These are phyloP conservation scores for Teratosphaeria viscida DNA, from an alignment of 2,329 filamentous ascomycete species.

Conservation along the genomic window DNA sequence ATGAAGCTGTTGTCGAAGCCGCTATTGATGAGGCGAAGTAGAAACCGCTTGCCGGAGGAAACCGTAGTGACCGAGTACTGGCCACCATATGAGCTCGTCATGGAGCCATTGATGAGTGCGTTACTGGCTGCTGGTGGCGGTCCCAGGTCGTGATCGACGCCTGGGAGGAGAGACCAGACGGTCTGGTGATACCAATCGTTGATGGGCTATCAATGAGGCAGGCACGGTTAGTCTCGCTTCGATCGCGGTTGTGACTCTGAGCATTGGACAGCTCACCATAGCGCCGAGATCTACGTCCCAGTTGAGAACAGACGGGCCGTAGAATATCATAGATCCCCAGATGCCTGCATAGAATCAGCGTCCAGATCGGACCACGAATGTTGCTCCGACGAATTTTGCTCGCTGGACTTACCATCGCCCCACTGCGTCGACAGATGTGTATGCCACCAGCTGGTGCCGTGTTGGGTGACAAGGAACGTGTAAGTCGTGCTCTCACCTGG, in stretches of 20 bases:
- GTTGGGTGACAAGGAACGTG: conserved; percentile 25
- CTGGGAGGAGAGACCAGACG: conserved; percentile 22
- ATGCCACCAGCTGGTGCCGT: conserved; percentile 1
- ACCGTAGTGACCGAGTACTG: conserved; percentile 46
- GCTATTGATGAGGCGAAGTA: background rate
- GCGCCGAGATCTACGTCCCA: conserved; percentile 25
- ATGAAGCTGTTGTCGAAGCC: background rate
- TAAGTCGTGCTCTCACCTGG: conserved; percentile 19
- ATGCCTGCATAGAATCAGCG: conserved; percentile 56
- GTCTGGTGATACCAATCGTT: conserved; percentile 20
- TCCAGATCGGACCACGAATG: conserved; percentile 42
- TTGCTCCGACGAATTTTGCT: conserved; percentile 11
- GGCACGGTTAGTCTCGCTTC: background rate
- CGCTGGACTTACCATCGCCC: conserved; percentile 24
- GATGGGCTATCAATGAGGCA: conserved; percentile 5
- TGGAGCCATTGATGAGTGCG: conserved; percentile 31
- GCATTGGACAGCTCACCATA: background rate
- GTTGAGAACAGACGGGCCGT: conserved; percentile 27
- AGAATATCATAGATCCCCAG: conserved; percentile 35
- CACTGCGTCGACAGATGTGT: background rate
- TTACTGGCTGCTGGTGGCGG: conserved; percentile 21
- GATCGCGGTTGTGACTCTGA: background rate
- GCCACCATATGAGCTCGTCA: conserved; percentile 41
- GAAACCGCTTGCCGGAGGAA: conserved; percentile 11
- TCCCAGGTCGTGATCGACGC: conserved; percentile 15